These are phyloP conservation scores for Phytophthora hybrid DNA, from an alignment of 352 stramenopile genomes.

Conservation along the genomic window DNA sequence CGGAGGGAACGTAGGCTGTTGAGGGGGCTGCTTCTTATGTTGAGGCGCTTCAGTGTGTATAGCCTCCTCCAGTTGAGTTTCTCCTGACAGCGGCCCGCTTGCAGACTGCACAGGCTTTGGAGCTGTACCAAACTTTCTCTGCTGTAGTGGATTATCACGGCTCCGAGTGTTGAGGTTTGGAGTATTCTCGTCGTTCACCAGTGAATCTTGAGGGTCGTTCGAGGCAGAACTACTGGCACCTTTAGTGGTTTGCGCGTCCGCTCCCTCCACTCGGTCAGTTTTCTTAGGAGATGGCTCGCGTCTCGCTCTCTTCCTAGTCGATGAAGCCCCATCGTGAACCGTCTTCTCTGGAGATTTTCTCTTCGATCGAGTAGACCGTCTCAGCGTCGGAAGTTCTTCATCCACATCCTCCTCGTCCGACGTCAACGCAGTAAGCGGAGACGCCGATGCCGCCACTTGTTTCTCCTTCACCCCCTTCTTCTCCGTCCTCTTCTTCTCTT, in stretches of 20 bases:
- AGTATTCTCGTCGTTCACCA: conserved; percentile 1
- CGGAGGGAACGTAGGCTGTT: background rate
- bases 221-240: conserved; percentile 1
- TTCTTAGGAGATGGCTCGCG: background rate
- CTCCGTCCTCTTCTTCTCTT: background rate
- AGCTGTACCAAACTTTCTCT: background rate
- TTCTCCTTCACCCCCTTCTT: background rate
- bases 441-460: background rate
- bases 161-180: conserved; percentile 1
- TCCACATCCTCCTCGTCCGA: conserved; percentile 18
- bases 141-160: conserved; percentile 2
- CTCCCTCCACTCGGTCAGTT: background rate
- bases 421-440: background rate
- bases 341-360: background rate
- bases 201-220: conserved; percentile 2
- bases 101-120: background rate
- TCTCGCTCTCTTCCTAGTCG: background rate
- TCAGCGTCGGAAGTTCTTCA: conserved; percentile 4
- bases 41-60: background rate
- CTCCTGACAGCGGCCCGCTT: background rate
- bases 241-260: conserved; percentile 22
- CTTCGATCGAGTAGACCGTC: conserved; percentile 4
- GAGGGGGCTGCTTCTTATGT: background rate
- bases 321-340: background rate
- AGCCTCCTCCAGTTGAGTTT: background rate